Evolutionary conservation across 768 basidiomycete genomes (phyloP).

Genomic region (Naganishia onofrii): DNA sequence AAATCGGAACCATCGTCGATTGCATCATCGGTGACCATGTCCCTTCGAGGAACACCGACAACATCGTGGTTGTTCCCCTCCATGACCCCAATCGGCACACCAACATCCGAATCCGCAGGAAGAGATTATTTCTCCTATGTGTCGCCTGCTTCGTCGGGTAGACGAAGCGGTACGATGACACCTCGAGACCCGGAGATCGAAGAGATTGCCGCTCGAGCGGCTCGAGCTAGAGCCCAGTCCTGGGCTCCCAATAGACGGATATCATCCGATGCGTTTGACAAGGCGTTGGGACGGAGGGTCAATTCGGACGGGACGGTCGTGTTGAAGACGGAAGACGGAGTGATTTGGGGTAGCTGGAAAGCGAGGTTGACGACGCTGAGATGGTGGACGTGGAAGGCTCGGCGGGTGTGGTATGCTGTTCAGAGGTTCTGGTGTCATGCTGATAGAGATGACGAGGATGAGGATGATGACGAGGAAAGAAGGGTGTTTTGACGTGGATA

Average conservation of each 20-base stretch:
- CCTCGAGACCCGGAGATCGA: slow-evolving; percentile 28
- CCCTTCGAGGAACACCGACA: slow-evolving; percentile 22
- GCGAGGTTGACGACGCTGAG: slow-evolving; percentile 1
- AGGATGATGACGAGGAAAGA: slow-evolving; percentile 23
- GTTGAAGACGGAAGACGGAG: slow-evolving; percentile 18
- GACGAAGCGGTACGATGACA: slow-evolving; percentile 11
- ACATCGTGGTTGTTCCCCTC: slow-evolving; percentile 18
- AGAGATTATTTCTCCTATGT: slow-evolving; percentile 26
- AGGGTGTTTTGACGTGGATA: slow-evolving; percentile 11
- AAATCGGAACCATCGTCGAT: slow-evolving; percentile 21
- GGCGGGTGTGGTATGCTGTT: slow-evolving; percentile 13
- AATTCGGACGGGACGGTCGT: slow-evolving; percentile 1
- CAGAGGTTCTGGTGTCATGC: slow-evolving; percentile 26
- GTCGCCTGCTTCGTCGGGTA: slow-evolving; percentile 2
- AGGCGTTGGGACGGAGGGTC: not conserved
- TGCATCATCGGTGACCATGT: slow-evolving; percentile 18
- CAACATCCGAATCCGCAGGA: not conserved
- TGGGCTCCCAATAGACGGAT: slow-evolving; percentile 26
- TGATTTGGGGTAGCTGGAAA: slow-evolving; percentile 25
- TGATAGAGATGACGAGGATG: slow-evolving; percentile 24
- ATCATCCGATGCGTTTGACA: slow-evolving; percentile 12
- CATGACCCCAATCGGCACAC: slow-evolving; percentile 15
- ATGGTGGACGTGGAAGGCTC: slow-evolving; percentile 27
- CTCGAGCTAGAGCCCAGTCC: slow-evolving; percentile 12
- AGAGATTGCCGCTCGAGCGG: slow-evolving; percentile 19